phyloP scores from a whole-genome alignment of 352 stramenopile genomes.

The Pythium folliculosum region DNA sequence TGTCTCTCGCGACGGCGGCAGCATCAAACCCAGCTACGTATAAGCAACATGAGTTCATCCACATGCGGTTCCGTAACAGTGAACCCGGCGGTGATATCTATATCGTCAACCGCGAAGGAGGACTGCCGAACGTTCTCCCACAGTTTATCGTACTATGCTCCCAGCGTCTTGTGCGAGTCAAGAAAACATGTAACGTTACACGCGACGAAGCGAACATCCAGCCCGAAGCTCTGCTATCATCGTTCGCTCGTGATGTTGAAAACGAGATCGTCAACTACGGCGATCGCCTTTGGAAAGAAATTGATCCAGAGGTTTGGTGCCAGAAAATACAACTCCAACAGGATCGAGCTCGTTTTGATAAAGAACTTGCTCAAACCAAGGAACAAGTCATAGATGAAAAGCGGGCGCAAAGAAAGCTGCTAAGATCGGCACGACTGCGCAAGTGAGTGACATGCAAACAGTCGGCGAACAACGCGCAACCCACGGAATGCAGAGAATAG shows the following conservation, averaged over 20 bases:
- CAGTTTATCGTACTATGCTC: conserved; percentile 26
- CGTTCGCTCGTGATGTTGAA: conserved; percentile 9
- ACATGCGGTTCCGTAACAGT: background rate
- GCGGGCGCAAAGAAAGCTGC: conserved; percentile 2
- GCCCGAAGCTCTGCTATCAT: conserved; percentile 11
- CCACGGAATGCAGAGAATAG: background rate
- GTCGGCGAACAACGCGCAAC: background rate
- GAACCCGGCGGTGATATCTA: conserved; percentile 13
- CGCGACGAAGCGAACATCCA: background rate
- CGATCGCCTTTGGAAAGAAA: conserved; percentile 17
- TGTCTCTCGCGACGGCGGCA: conserved; percentile 5
- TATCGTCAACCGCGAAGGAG: background rate
- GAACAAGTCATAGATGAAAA: conserved; percentile 14
- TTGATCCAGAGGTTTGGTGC: conserved; percentile 15
- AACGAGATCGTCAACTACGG: conserved; percentile 7
- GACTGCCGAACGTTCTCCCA: conserved; percentile 4
- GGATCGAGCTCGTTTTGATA: conserved; percentile 3
- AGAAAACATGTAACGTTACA: no score
- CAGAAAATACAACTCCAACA: background rate
- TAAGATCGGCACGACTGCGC: conserved; percentile 6
- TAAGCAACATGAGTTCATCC: background rate
- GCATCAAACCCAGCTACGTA: background rate
- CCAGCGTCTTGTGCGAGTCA: background rate
- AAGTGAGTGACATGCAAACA: background rate
- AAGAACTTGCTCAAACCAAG: background rate